Base-by-base conservation (phyloP, 2,329 filamentous ascomycete species). In the Cercospora sp. region DNA sequence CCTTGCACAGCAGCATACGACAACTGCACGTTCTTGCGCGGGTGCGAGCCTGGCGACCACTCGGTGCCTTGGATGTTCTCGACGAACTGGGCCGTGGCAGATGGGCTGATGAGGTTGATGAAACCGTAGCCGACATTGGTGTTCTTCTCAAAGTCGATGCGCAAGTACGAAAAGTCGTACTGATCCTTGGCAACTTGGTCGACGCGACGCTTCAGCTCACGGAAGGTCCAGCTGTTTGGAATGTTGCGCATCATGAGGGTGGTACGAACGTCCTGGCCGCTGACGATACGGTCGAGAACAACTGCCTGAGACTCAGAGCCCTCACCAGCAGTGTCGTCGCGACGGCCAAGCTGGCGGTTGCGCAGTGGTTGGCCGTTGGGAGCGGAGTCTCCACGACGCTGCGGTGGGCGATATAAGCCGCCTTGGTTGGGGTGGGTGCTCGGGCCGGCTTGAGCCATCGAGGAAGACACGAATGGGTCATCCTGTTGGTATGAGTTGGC, bases 1-100 rank as follows among this genome's bases (percentile, higher is more conserved):
- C 95, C 95, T 82, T 99, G 95, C 68, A 97, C 94, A 12, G 94
- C 97, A n/a, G 95, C 95, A 79, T 98, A 99, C 0, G 94, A 97
- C 55, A 98, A 88, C 79, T 97, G 92, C 0, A 92, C 92, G 60
- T 92, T 85, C 80, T 97, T 97, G 80, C 92, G 88, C 43, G 71
- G 70, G 32, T 65, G 55, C 51, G 65, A 55, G 26, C 82, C 91
- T 94, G 72, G 90, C 73, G 91, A 90, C 93, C 90, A 92, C 61
- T 66, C 73, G 49, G 68, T 66, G 57, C 66, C 60, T 45, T 70
- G 62, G 34, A 66, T 53, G 28, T n/a, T 18, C 40, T 60, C 21
- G 59, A 72, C 69, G 68, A 79, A 75, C 12, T 89, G 84, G 64
- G 93, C 87, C 68, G 95, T 93, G 78, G 92, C 88, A 68, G 90